These are phyloP conservation scores for Zygosaccharomyces bailii DNA, from an alignment of 805 yeast genomes.

Conservation along the genomic window DNA sequence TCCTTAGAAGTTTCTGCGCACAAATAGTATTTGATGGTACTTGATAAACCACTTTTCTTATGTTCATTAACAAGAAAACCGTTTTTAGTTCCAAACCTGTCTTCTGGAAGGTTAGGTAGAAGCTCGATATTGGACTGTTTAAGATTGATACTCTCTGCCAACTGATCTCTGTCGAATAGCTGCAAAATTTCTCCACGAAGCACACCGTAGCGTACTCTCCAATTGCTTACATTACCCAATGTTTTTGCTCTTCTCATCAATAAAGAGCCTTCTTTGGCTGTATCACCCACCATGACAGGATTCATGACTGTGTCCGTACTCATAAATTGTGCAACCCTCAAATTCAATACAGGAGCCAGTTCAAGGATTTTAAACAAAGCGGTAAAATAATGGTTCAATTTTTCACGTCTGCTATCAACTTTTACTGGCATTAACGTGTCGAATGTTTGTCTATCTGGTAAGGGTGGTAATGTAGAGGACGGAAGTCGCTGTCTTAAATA, in stretches of 20 bases:
- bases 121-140: conserved; percentile 40
- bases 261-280: conserved; percentile 60
- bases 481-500: conserved; percentile 56
- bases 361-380: conserved; percentile 55
- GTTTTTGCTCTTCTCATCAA: conserved; percentile 54
- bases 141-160: conserved; percentile 44
- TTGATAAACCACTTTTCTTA: conserved; percentile 38
- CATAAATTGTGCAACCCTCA: conserved; percentile 58
- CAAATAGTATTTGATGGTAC: conserved; percentile 53
- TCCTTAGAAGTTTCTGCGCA: conserved; percentile 80
- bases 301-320: conserved; percentile 65
- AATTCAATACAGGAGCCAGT: conserved; percentile 50
- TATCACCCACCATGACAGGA: conserved; percentile 50
- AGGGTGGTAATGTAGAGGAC: conserved; percentile 45
- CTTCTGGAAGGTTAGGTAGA: conserved; percentile 37
- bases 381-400: conserved; percentile 56
- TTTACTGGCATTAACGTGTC: conserved; percentile 52
- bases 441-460: conserved; percentile 65
- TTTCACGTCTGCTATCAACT: conserved; percentile 56
- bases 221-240: conserved; percentile 52
- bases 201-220: conserved; percentile 71
- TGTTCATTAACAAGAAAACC: conserved; percentile 40
- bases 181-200: conserved; percentile 57
- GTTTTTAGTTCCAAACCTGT: conserved; percentile 36
- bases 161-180: conserved; percentile 52